These are phyloP conservation scores for Venturia aucupariae DNA, from an alignment of 2,329 filamentous ascomycete genomes.

Conservation along the genomic window DNA sequence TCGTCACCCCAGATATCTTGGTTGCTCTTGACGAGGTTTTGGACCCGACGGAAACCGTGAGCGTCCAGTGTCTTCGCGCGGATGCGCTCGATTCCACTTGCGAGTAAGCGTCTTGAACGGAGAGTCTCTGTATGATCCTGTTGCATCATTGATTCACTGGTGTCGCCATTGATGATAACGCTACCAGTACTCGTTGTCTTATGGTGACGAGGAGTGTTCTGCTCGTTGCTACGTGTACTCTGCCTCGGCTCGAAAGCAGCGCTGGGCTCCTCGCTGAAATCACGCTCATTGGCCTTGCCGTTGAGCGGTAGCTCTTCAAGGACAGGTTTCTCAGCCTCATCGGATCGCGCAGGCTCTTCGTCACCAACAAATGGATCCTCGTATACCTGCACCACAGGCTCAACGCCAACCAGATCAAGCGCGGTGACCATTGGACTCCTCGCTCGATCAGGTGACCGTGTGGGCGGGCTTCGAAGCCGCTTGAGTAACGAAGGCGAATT, in stretches of 20 bases:
- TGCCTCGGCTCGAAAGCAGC: neutral
- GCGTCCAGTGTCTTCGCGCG: slow-evolving; percentile 65
- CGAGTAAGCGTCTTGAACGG: slow-evolving; percentile 50
- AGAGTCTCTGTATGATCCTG: slow-evolving; percentile 33
- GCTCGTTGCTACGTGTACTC: slow-evolving; percentile 17
- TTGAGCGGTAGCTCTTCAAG: slow-evolving; percentile 44
- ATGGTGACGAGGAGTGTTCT: slow-evolving; percentile 24
- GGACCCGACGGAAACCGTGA: slow-evolving; percentile 70
- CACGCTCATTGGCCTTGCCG: slow-evolving; percentile 28
- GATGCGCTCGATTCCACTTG: slow-evolving; percentile 66
- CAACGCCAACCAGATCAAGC: neutral
- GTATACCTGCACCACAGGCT: slow-evolving; percentile 39
- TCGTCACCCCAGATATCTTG: slow-evolving; percentile 53
- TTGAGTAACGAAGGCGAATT: slow-evolving; percentile 14
- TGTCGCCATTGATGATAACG: slow-evolving; percentile 23
- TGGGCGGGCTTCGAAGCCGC: slow-evolving; percentile 23
- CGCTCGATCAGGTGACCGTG: slow-evolving; percentile 27
- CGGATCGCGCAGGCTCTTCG: slow-evolving; percentile 22
- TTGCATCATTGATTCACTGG: slow-evolving; percentile 16
- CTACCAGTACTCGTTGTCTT: slow-evolving; percentile 31
- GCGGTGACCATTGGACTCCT: slow-evolving; percentile 20
- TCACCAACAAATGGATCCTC: slow-evolving; percentile 42
- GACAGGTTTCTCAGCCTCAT: slow-evolving; percentile 33
- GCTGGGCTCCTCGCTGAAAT: neutral
- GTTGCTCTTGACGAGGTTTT: slow-evolving; percentile 59